phyloP scores from a whole-genome alignment of 2,329 filamentous ascomycete species.

The Exophiala aquamarina region DNA sequence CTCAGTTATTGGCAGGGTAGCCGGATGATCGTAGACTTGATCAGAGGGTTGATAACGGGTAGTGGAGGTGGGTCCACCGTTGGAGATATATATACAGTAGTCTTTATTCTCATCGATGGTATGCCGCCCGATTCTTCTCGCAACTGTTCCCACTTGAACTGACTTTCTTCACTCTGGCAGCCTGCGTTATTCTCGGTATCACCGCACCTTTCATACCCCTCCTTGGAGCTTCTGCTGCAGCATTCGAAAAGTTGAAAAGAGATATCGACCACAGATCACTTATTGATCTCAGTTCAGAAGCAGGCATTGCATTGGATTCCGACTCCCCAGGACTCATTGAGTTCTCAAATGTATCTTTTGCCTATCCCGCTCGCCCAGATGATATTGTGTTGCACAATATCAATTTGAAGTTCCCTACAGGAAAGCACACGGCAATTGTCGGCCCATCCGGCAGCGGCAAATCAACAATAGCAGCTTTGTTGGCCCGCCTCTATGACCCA shows the following conservation, averaged over 20 bases:
- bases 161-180: too few species aligned
- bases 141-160: too few species aligned
- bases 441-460: slow-evolving; percentile 55
- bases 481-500: slow-evolving; percentile 41
- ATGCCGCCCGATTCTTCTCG: too few species aligned
- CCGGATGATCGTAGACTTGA: slow-evolving; percentile 46
- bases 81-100: slow-evolving; percentile 56
- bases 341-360: slow-evolving; percentile 34
- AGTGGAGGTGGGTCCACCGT: slow-evolving; percentile 40
- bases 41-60: slow-evolving; percentile 18
- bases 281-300: slow-evolving; percentile 40
- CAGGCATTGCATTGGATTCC: slow-evolving; percentile 13
- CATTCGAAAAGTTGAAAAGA: slow-evolving; percentile 58
- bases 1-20: slow-evolving; percentile 45
- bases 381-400: slow-evolving; percentile 35
- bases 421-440: slow-evolving; percentile 45
- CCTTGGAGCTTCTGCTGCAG: slow-evolving; percentile 48
- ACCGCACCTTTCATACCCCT: slow-evolving; percentile 49
- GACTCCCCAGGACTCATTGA: slow-evolving; percentile 30
- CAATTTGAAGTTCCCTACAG: slow-evolving; percentile 34
- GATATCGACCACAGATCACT: slow-evolving; percentile 55
- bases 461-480: slow-evolving; percentile 44
- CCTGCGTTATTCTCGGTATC: slow-evolving; percentile 47
- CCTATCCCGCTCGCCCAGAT: slow-evolving; percentile 38
- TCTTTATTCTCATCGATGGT: slow-evolving; percentile 56